Evolutionary conservation across 2,329 filamentous ascomycete genomes (phyloP).

Genomic region (Polychaeton citri): DNA sequence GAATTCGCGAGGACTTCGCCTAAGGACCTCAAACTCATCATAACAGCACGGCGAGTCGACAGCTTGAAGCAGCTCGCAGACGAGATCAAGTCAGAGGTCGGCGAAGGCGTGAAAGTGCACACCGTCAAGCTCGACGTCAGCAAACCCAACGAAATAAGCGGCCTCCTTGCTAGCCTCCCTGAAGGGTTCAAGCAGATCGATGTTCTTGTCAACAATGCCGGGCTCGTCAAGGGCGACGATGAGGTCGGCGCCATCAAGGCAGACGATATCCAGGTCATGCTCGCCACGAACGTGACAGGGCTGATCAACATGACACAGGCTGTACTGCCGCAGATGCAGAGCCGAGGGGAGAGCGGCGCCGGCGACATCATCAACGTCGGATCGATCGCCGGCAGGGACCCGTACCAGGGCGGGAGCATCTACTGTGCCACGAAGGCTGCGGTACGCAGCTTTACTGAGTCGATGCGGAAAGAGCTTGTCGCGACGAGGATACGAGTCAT

Average conservation of each 20-base stretch:
- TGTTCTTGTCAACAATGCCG: conserved; percentile 90
- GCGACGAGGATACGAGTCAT: conserved; percentile 70
- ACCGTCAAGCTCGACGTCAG: conserved; percentile 80
- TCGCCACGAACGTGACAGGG: conserved; percentile 84
- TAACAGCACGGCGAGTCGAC: conserved; percentile 80
- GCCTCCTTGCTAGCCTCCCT: conserved; percentile 61
- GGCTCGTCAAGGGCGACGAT: conserved; percentile 78
- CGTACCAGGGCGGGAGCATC: conserved; percentile 74
- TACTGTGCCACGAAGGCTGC: conserved; percentile 92
- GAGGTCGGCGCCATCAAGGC: conserved; percentile 70
- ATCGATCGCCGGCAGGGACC: conserved; percentile 77
- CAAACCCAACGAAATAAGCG: conserved; percentile 57
- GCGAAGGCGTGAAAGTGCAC: conserved; percentile 66
- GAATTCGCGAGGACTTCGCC: conserved; percentile 85
- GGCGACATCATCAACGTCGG: conserved; percentile 96
- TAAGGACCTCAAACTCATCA: conserved; percentile 63
- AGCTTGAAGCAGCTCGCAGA: conserved; percentile 60
- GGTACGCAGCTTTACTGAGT: conserved; percentile 71
- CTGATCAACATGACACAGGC: conserved; percentile 96
- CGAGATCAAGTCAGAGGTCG: conserved; percentile 64
- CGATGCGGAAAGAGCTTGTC: conserved; percentile 70
- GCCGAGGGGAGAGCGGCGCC: conserved; percentile 40
- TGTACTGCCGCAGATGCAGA: conserved; percentile 68
- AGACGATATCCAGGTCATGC: conserved; percentile 77
- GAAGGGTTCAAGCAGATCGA: conserved; percentile 75